A percentile compares a stretch with the other conserved stretches of the same genome.
Conservation (phyloP, 495 filamentous ascomycete genomes). For the Annulohypoxylon maeteangense region DNA sequence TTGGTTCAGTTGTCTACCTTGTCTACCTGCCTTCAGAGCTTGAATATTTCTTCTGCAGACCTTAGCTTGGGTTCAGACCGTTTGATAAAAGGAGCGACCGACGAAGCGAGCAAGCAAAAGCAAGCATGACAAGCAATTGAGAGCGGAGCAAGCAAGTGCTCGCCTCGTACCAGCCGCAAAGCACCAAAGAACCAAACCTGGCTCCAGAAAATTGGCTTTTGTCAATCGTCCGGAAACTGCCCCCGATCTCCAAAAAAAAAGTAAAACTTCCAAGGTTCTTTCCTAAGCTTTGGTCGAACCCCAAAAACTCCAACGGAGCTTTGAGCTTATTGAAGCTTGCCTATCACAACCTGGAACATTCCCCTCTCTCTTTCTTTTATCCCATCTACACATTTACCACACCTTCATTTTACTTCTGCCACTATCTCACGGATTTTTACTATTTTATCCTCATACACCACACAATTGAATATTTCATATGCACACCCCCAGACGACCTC, state of each 20-base stretch:
- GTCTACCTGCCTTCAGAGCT: too few species aligned
- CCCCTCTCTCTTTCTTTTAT: background rate
- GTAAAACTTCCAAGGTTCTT: constrained; percentile 19
- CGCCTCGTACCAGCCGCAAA: background rate
- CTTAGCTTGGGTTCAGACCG: constrained; percentile 35
- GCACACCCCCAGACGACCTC: background rate
- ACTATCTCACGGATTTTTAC: background rate
- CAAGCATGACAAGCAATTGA: background rate
- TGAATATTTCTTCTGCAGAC: constrained; percentile 14
- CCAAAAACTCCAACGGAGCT: constrained; percentile 16
- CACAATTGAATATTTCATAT: background rate
- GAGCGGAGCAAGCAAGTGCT: constrained; percentile 1
- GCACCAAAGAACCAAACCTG: background rate
- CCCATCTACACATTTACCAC: constrained; percentile 5
- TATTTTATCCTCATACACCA: background rate
- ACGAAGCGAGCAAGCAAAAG: constrained; percentile 42
- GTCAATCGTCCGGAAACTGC: background rate
- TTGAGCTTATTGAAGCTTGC: constrained; percentile 18
- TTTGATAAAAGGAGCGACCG: constrained; percentile 36
- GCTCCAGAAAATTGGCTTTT: constrained; percentile 22
- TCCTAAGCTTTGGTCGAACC: constrained; percentile 8
- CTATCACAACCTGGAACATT: background rate
- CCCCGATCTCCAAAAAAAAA: constrained; percentile 24
- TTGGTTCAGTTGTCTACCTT: constrained; percentile 41
- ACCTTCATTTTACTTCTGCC: constrained; percentile 1